Evolutionary conservation across 2,329 filamentous ascomycete genomes (phyloP), one percentile per base, ranked within the genome.

Genomic region (Aspergillus aculeatinus): DNA sequence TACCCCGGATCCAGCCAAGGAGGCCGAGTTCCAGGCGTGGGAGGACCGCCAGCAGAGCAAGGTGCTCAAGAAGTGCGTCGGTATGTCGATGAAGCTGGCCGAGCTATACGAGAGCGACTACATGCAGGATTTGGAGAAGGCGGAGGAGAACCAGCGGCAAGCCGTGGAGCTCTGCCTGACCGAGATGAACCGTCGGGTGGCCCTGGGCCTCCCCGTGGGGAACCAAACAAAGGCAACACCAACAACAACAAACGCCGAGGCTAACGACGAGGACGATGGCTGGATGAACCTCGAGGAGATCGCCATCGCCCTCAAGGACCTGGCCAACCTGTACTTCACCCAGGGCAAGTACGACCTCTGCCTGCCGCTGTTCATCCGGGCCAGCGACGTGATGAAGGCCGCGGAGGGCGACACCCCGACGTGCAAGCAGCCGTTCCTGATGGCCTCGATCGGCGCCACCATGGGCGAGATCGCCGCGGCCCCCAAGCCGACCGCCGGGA

Each of bases 281-380:
- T 79, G 76, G 70, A 53, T 79, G 68, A 76, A 70, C 49, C 67
- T 75, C 27, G 67, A 72, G 51, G 76, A 81, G 70, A 72, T 74
- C 57, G 73, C 70, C 5, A 67, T 68, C 11, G 65, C 66, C 9
- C 61, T 71, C 60, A 58, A 70, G 85, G 89, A 90, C 12, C 83
- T 97, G 25, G 94, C 86, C 19, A 84, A 88, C 60, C 87, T 88
- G 67, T 97, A 96, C 75, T 87, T 91, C 70, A 82, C 84, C 52
- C 87, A 86, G 67, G 85, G 88, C 49, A 86, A 90, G 67, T 89
- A 92, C 70, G 90, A 94, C 66, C 86, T 97, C 2, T 89, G 93
- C 5, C 85, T 93, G 23, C 92, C 93, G 3, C 82, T 97, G 31
- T 96, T 93, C 73, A 86, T 97, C 68, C 92, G 96, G 70, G 91